phyloP scores from a whole-genome alignment of 148 eudicot species.

The Vaccinium vitisidaea region DNA sequence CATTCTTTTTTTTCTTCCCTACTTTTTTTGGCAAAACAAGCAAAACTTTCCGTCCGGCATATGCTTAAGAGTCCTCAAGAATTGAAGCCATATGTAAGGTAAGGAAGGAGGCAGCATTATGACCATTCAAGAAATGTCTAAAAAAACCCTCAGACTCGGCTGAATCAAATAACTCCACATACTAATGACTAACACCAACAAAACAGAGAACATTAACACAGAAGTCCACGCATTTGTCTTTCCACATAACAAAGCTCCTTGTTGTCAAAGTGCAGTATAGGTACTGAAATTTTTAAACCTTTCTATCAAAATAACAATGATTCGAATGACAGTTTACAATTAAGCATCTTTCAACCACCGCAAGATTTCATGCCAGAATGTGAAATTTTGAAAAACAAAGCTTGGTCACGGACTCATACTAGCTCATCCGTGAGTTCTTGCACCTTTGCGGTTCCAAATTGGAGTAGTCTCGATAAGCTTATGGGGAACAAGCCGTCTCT shows the following conservation, averaged over 20 bases:
- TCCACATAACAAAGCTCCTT: neutral
- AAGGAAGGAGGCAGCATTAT: neutral
- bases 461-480: slow-evolving; percentile 87
- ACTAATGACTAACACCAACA: neutral
- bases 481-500: slow-evolving; percentile 70
- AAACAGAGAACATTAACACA: neutral
- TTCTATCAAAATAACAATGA: neutral
- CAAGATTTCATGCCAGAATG: neutral
- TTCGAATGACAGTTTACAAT: neutral
- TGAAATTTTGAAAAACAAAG: neutral
- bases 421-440: slow-evolving; percentile 21
- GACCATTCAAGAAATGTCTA: neutral
- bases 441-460: slow-evolving; percentile 74
- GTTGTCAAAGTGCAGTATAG: neutral
- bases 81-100: neutral
- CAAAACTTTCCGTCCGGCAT: too few relatives aligned
- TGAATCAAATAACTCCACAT: neutral
- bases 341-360: neutral
- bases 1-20: neutral
- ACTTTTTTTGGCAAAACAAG: neutral
- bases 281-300: neutral
- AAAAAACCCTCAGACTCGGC: neutral
- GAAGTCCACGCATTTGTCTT: neutral
- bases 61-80: neutral
- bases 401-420: slow-evolving; percentile 35